phyloP scores from a whole-genome alignment of 805 yeast species.

The Isabelozyma pseudorhagii region DNA sequence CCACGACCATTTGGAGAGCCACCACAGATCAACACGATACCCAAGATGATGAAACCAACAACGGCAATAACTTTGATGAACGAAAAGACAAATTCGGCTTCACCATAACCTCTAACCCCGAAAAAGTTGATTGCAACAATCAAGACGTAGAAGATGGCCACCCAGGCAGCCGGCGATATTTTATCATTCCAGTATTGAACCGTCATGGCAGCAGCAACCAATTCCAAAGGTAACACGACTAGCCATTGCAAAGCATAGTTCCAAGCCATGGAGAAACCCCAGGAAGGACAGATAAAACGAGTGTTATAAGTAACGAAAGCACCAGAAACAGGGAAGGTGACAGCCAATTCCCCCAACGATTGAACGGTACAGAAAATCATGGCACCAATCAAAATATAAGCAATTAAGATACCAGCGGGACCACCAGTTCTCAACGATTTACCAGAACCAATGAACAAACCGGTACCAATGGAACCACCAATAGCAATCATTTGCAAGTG shows the following conservation, averaged over 20 bases:
- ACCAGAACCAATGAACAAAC: conserved; percentile 75
- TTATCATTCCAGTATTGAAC: conserved; percentile 51
- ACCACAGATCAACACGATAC: conserved; percentile 38
- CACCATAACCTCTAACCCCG: conserved; percentile 60
- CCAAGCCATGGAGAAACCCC: conserved; percentile 58
- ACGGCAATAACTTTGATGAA: conserved; percentile 61
- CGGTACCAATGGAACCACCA: conserved; percentile 84
- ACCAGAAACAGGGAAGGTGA: conserved; percentile 65
- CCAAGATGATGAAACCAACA: conserved; percentile 55
- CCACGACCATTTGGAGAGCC: conserved; percentile 47
- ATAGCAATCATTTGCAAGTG: conserved; percentile 80
- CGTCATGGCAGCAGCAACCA: conserved; percentile 59
- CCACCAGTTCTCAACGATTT: conserved; percentile 62
- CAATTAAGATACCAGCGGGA: conserved; percentile 67
- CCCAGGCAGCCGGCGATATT: conserved; percentile 62
- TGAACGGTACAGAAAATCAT: conserved; percentile 61
- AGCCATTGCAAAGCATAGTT: conserved; percentile 57
- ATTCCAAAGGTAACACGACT: conserved; percentile 54
- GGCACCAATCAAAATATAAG: conserved; percentile 53
- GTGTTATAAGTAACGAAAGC: conserved; percentile 62
- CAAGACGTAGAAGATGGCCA: conserved; percentile 48
- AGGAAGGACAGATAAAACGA: conserved; percentile 55
- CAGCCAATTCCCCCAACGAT: conserved; percentile 59
- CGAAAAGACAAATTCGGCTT: conserved; percentile 64
- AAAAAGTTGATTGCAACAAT: conserved; percentile 45